These are phyloP conservation scores for Termitomyces sp. DNA, from an alignment of 768 basidiomycete genomes.

Conservation along the genomic window DNA sequence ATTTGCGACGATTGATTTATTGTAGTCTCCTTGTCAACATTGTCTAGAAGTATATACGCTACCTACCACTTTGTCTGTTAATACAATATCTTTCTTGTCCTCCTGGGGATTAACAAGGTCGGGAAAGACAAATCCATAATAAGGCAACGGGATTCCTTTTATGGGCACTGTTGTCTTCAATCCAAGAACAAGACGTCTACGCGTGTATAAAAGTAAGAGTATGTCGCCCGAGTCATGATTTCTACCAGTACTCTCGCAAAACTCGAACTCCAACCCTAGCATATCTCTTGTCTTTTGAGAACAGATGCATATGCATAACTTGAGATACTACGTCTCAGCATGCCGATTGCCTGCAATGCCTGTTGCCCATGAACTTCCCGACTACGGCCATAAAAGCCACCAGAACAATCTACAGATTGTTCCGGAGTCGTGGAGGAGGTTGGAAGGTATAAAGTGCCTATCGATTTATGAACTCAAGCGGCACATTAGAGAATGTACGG, in stretches of 20 bases:
- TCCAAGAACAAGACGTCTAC: not conserved
- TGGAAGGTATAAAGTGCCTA: slow-evolving; percentile 46
- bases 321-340: slow-evolving; percentile 45
- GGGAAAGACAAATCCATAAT: not conserved
- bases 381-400: slow-evolving; percentile 44
- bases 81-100: not conserved
- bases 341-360: slow-evolving; percentile 43
- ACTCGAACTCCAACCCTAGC: not conserved
- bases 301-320: slow-evolving; percentile 37
- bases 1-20: not conserved
- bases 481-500: slow-evolving; percentile 37
- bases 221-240: not conserved
- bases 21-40: not conserved
- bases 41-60: not conserved
- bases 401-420: slow-evolving; percentile 39
- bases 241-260: not conserved
- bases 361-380: slow-evolving; percentile 30
- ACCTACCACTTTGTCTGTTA: not conserved
- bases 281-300: not conserved
- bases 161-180: not conserved
- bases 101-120: not conserved
- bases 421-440: slow-evolving; percentile 46
- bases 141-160: not conserved
- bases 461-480: slow-evolving; percentile 26
- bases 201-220: not conserved